Evolutionary conservation across 139 green algal species (phyloP).

Genomic region (Mesostigma viride): DNA sequence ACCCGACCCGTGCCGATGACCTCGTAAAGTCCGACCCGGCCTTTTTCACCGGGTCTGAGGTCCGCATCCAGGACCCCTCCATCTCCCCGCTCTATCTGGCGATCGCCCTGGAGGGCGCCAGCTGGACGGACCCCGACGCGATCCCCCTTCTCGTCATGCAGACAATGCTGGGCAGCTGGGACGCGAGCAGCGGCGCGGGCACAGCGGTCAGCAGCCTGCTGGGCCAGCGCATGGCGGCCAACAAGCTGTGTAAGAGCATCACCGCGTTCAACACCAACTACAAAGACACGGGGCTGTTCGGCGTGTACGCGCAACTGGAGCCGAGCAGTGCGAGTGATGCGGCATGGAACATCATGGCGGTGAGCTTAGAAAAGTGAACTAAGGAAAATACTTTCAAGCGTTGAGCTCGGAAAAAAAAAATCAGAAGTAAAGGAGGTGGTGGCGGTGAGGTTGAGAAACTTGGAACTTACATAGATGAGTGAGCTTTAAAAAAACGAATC

Average conservation of each 20-base stretch:
- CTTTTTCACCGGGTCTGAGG: slow-evolving; percentile 85
- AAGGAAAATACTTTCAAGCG: slow-evolving; percentile 7
- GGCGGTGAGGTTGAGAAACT: too few species aligned
- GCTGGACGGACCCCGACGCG: slow-evolving; percentile 86
- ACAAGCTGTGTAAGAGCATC: slow-evolving; percentile 72
- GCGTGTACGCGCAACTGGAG: slow-evolving; percentile 80
- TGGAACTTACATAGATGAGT: too few species aligned
- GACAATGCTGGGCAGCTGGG: slow-evolving; percentile 58
- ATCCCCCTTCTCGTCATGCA: slow-evolving; percentile 97
- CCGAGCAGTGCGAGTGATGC: too few species aligned
- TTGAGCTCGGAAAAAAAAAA: slow-evolving; percentile 58
- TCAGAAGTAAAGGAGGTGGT: too few species aligned
- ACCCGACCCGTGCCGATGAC: slow-evolving; percentile 33
- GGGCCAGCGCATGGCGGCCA: slow-evolving; percentile 67
- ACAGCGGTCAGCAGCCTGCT: slow-evolving; percentile 32
- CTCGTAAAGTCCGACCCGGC: slow-evolving; percentile 60
- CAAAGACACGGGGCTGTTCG: slow-evolving; percentile 92
- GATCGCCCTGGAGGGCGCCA: slow-evolving; percentile 70
- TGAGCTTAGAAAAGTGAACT: not conserved
- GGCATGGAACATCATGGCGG: too few species aligned
- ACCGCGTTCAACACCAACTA: slow-evolving; percentile 97
- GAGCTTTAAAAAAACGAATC: too few species aligned
- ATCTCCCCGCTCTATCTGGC: slow-evolving; percentile 72
- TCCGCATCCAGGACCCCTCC: slow-evolving; percentile 85
- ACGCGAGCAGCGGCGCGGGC: slow-evolving; percentile 25